These are phyloP conservation scores for Senecio squalidus DNA, from an alignment of 140 eudicot species.

Conservation along the genomic window DNA sequence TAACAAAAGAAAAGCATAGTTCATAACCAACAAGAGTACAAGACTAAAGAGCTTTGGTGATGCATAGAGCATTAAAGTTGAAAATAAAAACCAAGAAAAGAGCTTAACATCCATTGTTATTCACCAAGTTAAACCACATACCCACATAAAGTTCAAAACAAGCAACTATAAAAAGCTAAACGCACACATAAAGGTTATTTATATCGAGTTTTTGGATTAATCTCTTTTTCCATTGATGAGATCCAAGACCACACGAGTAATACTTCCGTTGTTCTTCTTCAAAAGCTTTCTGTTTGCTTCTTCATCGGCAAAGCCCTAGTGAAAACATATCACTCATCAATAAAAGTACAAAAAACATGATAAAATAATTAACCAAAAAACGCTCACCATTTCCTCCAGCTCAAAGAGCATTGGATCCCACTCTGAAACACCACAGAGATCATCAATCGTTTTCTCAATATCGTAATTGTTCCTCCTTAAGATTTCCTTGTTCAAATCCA, in stretches of 20 bases:
- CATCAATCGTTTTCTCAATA: neutral
- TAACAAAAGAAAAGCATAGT: too few species aligned
- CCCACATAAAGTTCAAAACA: too few species aligned
- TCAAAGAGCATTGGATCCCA: constrained; percentile 55
- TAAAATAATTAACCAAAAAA: too few species aligned
- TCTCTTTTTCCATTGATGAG: too few species aligned
- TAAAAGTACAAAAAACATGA: neutral
- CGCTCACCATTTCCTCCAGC: constrained; percentile 69
- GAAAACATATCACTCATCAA: neutral
- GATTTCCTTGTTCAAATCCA: constrained; percentile 52
- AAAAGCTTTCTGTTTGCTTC: constrained; percentile 57
- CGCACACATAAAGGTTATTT: too few species aligned
- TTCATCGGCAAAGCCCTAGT: constrained; percentile 53
- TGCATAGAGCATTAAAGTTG: too few species aligned
- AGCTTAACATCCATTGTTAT: too few species aligned
- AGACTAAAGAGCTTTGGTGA: too few species aligned
- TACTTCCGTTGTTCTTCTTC: constrained; percentile 69
- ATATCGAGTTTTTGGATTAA: neutral
- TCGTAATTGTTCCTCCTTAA: constrained; percentile 38
- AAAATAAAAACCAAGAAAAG: too few species aligned
- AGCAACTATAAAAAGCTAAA: too few species aligned
- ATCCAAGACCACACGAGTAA: constrained; percentile 51
- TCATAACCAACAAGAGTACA: too few species aligned
- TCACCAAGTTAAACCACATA: too few species aligned
- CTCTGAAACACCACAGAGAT: neutral